Base-by-base conservation (phyloP, 306 rosid species). In the Glycine tomentella region DNA sequence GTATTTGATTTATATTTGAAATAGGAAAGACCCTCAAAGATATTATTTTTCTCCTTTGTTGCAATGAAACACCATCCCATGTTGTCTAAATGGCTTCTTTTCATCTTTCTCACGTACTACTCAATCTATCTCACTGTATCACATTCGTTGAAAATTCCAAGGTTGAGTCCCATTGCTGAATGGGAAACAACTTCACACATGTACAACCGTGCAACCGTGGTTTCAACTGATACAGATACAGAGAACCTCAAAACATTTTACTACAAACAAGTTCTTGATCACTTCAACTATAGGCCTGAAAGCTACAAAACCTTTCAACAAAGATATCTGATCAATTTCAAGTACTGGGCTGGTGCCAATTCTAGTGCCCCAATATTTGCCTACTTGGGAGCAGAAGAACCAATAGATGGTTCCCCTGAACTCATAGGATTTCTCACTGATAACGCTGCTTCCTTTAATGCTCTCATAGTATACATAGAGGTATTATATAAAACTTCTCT, bases 321-420 rank as follows among this genome's bases (percentile, higher is more conserved):
- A 79, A 84, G 92, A 79, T 93, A 91, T 82, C 3, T 93, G 20
- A 76, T 91, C 76, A 90, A 90, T 78, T 86, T 74, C 38, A 90
- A 85, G 65, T 72, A 93, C 9, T 93, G 97, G 98, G 91, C 89
- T 73, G 92, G 97, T 9, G 77, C 90, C 8, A 87, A 87, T n/a
- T 46, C 70, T 10, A 86, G 79, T 55, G 88, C 97, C 3, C 98
- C 98, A 9, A 89, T 93, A 66, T 74, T 91, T 42, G 93, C 79
- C 57, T 91, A 85, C 70, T 76, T 93, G 1, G 95, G 98, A 2
- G 91, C 89, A 3, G 97, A 93, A 79, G 78, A 3, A 33, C 16
- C 95, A 6, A 17, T 94, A 38, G 97, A 93, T 73, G 6, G 0
- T 12, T 85, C 75, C 36, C 65, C 86, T 3, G 0, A 2, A 2